Conservation (phyloP, 2,329 filamentous ascomycete genomes). For the Aspergillus jensenii region DNA sequence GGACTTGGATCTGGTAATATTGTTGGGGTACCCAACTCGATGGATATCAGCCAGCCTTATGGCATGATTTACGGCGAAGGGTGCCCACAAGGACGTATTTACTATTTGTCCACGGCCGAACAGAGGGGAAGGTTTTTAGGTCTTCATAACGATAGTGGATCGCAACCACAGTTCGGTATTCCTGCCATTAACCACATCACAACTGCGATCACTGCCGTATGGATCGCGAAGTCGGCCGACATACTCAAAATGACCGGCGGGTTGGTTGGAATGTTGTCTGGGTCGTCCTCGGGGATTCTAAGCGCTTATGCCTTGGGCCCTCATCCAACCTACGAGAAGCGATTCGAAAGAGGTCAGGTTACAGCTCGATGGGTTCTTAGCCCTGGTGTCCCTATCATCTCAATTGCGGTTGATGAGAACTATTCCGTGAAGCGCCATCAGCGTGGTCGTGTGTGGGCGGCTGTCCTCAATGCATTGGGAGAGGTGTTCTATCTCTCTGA, state of each 20-base stretch:
- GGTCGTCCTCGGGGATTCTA: slow-evolving; percentile 79
- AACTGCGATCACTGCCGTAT: slow-evolving; percentile 75
- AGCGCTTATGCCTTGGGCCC: slow-evolving; percentile 76
- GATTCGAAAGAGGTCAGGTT: slow-evolving; percentile 71
- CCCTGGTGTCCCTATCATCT: slow-evolving; percentile 88
- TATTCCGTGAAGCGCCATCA: slow-evolving; percentile 71
- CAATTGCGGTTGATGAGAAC: slow-evolving; percentile 78
- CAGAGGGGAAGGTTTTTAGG: slow-evolving; percentile 73
- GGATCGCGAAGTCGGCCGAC: slow-evolving; percentile 80
- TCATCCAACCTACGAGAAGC: slow-evolving; percentile 58
- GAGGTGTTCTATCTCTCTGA: slow-evolving; percentile 84
- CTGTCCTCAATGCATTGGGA: slow-evolving; percentile 88
- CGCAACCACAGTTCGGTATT: slow-evolving; percentile 68
- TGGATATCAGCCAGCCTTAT: slow-evolving; percentile 85
- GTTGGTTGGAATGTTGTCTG: slow-evolving; percentile 77
- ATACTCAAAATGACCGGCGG: slow-evolving; percentile 73
- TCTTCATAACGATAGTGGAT: slow-evolving; percentile 58
- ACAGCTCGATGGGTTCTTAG: slow-evolving; percentile 88
- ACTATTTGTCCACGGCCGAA: slow-evolving; percentile 73
- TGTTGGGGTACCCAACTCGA: slow-evolving; percentile 76
- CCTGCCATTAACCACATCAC: slow-evolving; percentile 69
- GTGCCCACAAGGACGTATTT: slow-evolving; percentile 76
- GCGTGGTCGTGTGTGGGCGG: slow-evolving; percentile 78
- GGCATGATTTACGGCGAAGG: slow-evolving; percentile 85
- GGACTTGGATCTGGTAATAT: slow-evolving; percentile 75